These are phyloP conservation scores for Drechslerella dactyloides DNA, from an alignment of 2,329 filamentous ascomycete species.

Conservation along the genomic window DNA sequence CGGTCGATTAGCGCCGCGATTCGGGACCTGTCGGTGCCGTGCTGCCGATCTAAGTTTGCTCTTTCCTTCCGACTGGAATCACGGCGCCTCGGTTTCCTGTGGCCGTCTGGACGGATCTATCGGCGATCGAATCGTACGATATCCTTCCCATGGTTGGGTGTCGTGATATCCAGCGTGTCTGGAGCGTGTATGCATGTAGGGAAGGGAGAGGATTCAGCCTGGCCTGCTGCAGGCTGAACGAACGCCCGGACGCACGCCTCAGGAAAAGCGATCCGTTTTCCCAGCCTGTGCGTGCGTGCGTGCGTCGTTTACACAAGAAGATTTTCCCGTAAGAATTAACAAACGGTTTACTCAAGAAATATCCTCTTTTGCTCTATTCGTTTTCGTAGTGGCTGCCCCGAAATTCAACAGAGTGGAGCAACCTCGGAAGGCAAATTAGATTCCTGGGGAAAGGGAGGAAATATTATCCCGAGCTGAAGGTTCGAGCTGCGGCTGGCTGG, in stretches of 20 bases:
- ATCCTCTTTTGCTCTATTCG: neutral
- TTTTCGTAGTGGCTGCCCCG: neutral
- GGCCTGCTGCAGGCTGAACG: too few relatives aligned
- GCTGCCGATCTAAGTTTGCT: neutral
- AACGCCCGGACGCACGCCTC: too few relatives aligned
- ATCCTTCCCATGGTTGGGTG: too few relatives aligned
- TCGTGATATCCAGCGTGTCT: neutral
- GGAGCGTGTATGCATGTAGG: too few relatives aligned
- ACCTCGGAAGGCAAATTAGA: neutral
- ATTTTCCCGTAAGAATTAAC: too few relatives aligned
- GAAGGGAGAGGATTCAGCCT: too few relatives aligned
- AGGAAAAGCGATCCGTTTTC: too few relatives aligned
- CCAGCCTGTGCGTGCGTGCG: too few relatives aligned
- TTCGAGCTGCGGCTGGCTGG: neutral
- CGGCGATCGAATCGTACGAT: too few relatives aligned
- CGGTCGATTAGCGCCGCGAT: neutral
- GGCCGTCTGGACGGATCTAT: too few relatives aligned
- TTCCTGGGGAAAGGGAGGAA: conserved; percentile 1
- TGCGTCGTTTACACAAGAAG: too few relatives aligned
- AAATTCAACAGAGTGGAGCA: neutral
- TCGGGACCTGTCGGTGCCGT: neutral
- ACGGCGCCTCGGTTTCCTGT: neutral
- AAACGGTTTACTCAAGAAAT: too few relatives aligned
- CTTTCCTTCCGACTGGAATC: neutral
- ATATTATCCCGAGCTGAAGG: conserved; percentile 1